Percentiles rank a stretch among this genome's conserved stretches.
Evolutionary conservation across 2,329 filamentous ascomycete genomes (phyloP).

Genomic region (Ascochyta lentis): DNA sequence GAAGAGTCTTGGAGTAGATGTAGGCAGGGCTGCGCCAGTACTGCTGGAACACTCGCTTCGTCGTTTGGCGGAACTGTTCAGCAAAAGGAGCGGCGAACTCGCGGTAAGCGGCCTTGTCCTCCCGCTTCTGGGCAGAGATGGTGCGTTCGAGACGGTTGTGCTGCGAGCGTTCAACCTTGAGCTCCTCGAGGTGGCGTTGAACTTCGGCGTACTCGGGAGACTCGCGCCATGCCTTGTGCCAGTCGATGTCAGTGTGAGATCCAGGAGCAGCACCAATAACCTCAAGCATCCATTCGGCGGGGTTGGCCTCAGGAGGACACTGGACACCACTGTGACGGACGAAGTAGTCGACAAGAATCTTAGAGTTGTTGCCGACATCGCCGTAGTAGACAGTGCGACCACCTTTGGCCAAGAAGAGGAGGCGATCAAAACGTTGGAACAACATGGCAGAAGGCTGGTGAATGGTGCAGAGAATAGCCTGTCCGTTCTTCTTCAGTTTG

Average conservation of each 20-base stretch:
- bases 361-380: conserved; percentile 74
- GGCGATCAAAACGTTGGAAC: conserved; percentile 87
- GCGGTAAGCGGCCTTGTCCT: conserved; percentile 65
- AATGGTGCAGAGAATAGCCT: conserved; percentile 92
- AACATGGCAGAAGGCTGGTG: conserved; percentile 96
- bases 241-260: conserved; percentile 58
- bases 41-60: conserved; percentile 81
- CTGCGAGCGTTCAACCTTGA: conserved; percentile 51
- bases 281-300: conserved; percentile 80
- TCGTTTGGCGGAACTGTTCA: conserved; percentile 71
- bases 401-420: conserved; percentile 78
- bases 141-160: conserved; percentile 43
- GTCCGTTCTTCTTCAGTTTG: conserved; percentile 83
- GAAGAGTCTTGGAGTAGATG: conserved; percentile 80
- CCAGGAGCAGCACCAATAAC: conserved; percentile 62
- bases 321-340: conserved; percentile 71
- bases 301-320: conserved; percentile 75
- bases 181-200: conserved; percentile 54
- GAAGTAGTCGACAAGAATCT: conserved; percentile 75
- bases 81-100: conserved; percentile 82
- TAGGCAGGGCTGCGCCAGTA: conserved; percentile 91
- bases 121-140: conserved; percentile 49
- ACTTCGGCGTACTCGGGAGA: conserved; percentile 55
- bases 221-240: conserved; percentile 57
- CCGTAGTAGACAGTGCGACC: conserved; percentile 84